These are phyloP conservation scores for Coemansia sp. DNA, from an alignment of 192 early-diverging fungal species.

Conservation along the genomic window DNA sequence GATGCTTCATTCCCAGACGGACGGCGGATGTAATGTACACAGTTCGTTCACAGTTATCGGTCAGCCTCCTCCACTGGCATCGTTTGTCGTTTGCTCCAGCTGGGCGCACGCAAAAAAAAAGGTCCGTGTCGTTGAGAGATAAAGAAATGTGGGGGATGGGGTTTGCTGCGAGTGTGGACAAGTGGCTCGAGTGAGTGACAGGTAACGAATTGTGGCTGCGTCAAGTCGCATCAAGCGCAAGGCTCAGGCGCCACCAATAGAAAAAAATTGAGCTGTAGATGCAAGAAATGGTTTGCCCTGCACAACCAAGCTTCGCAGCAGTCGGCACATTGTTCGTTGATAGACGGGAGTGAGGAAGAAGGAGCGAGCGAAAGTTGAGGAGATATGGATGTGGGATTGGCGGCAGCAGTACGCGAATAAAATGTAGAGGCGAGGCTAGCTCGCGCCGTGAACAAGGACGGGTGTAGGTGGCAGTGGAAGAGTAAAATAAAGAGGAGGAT, in stretches of 20 bases:
- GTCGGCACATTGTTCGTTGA: background rate
- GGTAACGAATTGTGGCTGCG: background rate
- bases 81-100: background rate
- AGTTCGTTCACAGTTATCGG: background rate
- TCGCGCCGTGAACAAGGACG: background rate
- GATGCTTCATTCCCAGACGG: background rate
- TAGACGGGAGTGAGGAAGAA: background rate
- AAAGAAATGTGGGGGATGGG: background rate
- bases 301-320: constrained; percentile 5
- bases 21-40: constrained; percentile 3
- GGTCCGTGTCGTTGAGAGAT: background rate
- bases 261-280: constrained; percentile 11
- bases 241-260: background rate
- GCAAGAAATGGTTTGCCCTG: background rate
- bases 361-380: background rate
- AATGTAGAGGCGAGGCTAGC: too few relatives aligned
- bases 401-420: background rate
- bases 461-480: too few relatives aligned
- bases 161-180: constrained; percentile 1
- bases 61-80: background rate
- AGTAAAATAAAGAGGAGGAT: background rate
- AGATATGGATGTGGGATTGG: background rate
- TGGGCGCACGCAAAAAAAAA: background rate
- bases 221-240: constrained; percentile 1
- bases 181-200: background rate